Conservation (phyloP, 2,329 filamentous ascomycete genomes). For the Aspergillus pseudoterreus region DNA sequence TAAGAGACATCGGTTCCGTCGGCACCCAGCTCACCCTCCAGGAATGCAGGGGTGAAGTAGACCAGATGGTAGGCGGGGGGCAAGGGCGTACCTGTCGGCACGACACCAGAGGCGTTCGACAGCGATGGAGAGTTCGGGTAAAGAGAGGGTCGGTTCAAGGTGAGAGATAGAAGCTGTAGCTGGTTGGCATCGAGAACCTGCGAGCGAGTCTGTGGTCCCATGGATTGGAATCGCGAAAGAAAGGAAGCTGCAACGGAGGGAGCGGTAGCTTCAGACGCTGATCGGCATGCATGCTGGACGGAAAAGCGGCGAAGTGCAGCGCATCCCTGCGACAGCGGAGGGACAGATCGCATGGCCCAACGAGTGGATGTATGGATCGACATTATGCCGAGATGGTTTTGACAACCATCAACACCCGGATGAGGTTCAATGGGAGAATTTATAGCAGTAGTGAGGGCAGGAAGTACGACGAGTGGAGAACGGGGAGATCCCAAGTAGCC, state of each 20-base stretch:
- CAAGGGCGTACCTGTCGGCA: constrained; percentile 45
- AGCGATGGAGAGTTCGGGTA: constrained; percentile 38
- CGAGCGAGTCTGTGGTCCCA: constrained; percentile 40
- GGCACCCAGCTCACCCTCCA: constrained; percentile 52
- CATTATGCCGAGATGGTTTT: constrained; percentile 2
- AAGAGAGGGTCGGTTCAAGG: constrained; percentile 50
- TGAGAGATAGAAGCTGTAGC: constrained; percentile 58
- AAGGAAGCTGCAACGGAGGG: constrained; percentile 38
- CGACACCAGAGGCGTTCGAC: constrained; percentile 34
- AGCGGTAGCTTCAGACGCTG: constrained; percentile 22
- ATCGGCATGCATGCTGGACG: constrained; percentile 7
- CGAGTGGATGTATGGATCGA: neutral
- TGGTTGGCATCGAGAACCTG: constrained; percentile 62
- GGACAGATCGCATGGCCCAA: neutral
- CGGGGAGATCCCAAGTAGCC: too few relatives aligned
- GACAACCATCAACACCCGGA: neutral
- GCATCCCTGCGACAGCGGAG: neutral
- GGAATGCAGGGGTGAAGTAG: constrained; percentile 59
- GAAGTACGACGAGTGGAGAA: neutral
- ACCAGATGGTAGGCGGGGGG: constrained; percentile 61
- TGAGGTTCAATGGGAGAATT: neutral
- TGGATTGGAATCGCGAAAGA: constrained; percentile 40
- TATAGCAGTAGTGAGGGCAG: neutral
- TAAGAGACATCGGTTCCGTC: constrained; percentile 62
- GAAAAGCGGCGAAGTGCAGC: constrained; percentile 13